phyloP scores from a whole-genome alignment of 176 grass and related monocot genomes.

The Neostapfia colusana region DNA sequence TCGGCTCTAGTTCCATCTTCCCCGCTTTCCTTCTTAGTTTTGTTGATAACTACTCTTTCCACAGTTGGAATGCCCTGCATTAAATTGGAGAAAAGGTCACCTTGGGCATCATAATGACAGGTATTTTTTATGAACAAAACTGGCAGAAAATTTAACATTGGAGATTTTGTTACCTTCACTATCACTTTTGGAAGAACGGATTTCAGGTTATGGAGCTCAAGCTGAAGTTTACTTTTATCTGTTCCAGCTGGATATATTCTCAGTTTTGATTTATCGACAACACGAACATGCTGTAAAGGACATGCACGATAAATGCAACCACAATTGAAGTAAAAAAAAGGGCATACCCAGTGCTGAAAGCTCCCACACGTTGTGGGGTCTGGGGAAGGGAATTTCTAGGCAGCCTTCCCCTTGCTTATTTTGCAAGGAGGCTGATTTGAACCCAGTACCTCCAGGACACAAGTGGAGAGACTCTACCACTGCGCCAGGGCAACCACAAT shows the following conservation, averaged over 20 bases:
- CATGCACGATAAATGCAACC: slow-evolving; percentile 15
- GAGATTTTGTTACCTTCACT: slow-evolving; percentile 67
- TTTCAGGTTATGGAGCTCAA: slow-evolving; percentile 71
- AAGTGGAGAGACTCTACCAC: too few species aligned
- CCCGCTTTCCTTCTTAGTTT: not conserved
- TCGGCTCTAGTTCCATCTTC: not conserved
- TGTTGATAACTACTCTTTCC: slow-evolving; percentile 78
- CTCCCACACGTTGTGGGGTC: too few species aligned
- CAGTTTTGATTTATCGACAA: slow-evolving; percentile 58
- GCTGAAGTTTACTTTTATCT: slow-evolving; percentile 72
- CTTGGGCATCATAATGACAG: not conserved
- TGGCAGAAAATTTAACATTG: slow-evolving; percentile 6
- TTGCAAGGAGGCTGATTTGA: too few species aligned
- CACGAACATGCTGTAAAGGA: slow-evolving; percentile 63
- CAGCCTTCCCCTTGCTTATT: too few species aligned
- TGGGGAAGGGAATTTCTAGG: too few species aligned
- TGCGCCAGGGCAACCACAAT: too few species aligned
- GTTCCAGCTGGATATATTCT: slow-evolving; percentile 79
- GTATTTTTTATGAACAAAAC: not conserved
- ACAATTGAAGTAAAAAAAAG: too few species aligned
- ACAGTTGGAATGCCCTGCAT: slow-evolving; percentile 83
- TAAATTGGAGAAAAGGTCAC: slow-evolving; percentile 37
- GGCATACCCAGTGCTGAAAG: too few species aligned
- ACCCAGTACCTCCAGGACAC: too few species aligned
- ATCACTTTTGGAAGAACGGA: slow-evolving; percentile 86